Evolutionary conservation across 371 early-diverging fungal species (phyloP), one percentile per base, ranked within the genome.

Genomic region (Circinella minor): DNA sequence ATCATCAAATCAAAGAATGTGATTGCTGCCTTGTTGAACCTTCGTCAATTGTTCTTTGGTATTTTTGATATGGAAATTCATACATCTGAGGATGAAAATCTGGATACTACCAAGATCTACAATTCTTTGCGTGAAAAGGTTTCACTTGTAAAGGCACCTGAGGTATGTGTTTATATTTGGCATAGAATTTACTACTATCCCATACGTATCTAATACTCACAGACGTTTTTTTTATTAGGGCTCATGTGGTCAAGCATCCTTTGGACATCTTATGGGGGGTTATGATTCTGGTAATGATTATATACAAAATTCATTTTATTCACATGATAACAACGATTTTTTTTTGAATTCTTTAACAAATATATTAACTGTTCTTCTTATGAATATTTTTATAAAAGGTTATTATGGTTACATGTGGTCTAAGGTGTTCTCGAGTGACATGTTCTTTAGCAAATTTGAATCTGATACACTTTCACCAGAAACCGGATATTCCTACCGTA

Each of bases 381-480:
- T 27, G 27, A 27, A 1, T 27, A 1, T 27, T 27, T 27, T 27
- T 27, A 27, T 27, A 0, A 27, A 0, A n/a, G 84, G 81, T 17
- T 87, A 87, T 65, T 88, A 87, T 65, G 88, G 88, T 17, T 83
- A 83, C 62, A 78, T 94, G 75, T 96, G 93, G 92, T 88, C 90
- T 14, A 88, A 92, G 77, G 95, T 95, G 61, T 94, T 90, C 73
- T 90, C 93, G 1, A 91, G 92, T 37, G 96, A 96, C 70, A 93
- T 96, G 90, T 96, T 85, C 77, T 90, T 82, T 65, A 89, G 90
- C 64, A 88, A 90, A 63, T 94, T 94, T 77, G 80, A 85, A 72
- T 74, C 80, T 43, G 87, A 91, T 36, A 89, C 90, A 2, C 77
- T 90, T 34, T 81, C 82, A 14, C 49, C 75, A 27, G 76, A 83